Conservation (phyloP, 805 yeast genomes). For the Saturnispora saitoi region DNA sequence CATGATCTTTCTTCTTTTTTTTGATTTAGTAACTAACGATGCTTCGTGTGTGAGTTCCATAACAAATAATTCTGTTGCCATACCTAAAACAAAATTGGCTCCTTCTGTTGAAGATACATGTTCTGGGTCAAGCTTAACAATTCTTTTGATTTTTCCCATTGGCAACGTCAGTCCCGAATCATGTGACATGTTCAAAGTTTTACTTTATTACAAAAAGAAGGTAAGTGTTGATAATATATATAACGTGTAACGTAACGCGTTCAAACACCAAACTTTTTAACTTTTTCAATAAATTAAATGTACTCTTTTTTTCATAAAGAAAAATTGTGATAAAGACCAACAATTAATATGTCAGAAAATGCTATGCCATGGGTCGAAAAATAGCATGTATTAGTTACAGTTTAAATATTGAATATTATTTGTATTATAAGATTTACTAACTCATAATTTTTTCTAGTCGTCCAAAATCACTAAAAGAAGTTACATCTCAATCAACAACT, state of each 20-base stretch:
- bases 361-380: constrained; percentile 87
- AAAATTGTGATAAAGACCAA: not conserved
- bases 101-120: constrained; percentile 57
- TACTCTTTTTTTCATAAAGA: not conserved
- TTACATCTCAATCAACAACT: constrained; percentile 87
- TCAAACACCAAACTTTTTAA: not conserved
- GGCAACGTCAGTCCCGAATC: constrained; percentile 37
- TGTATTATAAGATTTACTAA: too few species aligned
- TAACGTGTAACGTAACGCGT: not conserved
- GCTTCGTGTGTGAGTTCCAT: constrained; percentile 69
- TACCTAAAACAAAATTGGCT: constrained; percentile 66
- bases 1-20: constrained; percentile 57
- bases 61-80: constrained; percentile 71
- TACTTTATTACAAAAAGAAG: not conserved
- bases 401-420: too few species aligned
- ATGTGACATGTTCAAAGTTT: not conserved
- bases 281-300: not conserved
- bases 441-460: constrained; percentile 36
- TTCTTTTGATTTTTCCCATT: constrained; percentile 57
- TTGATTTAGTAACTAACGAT: constrained; percentile 50
- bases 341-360: constrained; percentile 8
- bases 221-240: not conserved
- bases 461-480: constrained; percentile 79
- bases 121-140: constrained; percentile 70
- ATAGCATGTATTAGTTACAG: constrained; percentile 35